Evolutionary conservation across 768 basidiomycete genomes (phyloP).

Genomic region (Hypsizygus marmoreus): DNA sequence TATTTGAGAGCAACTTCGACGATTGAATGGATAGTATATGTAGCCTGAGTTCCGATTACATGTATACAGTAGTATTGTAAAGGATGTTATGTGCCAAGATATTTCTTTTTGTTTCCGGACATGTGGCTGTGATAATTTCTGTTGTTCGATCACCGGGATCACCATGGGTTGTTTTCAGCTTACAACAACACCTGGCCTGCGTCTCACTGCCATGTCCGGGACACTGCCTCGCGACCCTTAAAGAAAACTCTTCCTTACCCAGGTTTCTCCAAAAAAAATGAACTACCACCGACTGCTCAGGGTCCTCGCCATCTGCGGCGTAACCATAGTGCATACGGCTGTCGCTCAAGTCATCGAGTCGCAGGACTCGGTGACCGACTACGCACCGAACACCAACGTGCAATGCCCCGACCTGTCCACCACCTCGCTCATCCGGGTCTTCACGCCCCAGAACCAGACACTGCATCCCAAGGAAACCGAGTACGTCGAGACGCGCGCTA

Average conservation of each 20-base stretch:
- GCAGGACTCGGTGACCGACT: constrained; percentile 42
- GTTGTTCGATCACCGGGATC: too few species aligned
- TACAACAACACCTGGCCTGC: background rate
- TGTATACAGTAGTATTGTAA: background rate
- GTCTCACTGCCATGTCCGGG: constrained; percentile 3
- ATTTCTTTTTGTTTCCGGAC: too few species aligned
- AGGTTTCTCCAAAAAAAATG: background rate
- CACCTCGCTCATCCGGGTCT: constrained; percentile 50
- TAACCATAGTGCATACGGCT: constrained; percentile 10
- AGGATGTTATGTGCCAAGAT: too few species aligned
- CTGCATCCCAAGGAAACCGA: constrained; percentile 49
- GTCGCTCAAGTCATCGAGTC: constrained; percentile 17
- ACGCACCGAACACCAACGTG: constrained; percentile 51
- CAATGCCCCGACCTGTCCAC: constrained; percentile 54
- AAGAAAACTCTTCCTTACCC: background rate
- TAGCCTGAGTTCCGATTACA: too few species aligned
- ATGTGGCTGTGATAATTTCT: too few species aligned
- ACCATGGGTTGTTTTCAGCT: background rate
- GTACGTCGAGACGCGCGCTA: constrained; percentile 48
- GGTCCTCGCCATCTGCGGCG: constrained; percentile 11
- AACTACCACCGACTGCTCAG: background rate
- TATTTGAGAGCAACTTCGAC: constrained; percentile 76
- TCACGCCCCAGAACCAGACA: constrained; percentile 51
- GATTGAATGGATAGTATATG: constrained; percentile 37
- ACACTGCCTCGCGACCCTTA: constrained; percentile 13